Conservation (phyloP, 495 filamentous ascomycete genomes). For the Staphylotrichum longicolle region DNA sequence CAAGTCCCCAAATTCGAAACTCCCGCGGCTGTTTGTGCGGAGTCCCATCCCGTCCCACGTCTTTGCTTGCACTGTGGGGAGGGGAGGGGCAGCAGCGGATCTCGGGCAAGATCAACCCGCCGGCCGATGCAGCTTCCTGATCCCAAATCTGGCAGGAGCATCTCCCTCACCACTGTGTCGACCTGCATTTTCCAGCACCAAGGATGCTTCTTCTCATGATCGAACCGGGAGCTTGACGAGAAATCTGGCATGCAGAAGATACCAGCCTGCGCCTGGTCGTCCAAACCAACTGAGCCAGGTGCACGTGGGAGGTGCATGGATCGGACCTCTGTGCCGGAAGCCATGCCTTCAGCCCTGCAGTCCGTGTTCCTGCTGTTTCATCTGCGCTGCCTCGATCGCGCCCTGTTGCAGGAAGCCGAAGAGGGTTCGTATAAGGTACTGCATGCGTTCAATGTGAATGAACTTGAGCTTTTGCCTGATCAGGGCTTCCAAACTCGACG, state of each 20-base stretch:
- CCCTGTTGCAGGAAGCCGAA: slow-evolving; percentile 6
- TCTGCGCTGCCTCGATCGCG: slow-evolving; percentile 3
- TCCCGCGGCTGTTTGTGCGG: no score
- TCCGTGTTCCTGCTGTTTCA: slow-evolving; percentile 8
- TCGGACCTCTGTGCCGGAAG: not conserved
- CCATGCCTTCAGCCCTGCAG: slow-evolving; percentile 12
- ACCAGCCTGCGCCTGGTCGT: not conserved
- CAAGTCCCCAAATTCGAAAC: not conserved
- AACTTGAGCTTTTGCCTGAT: no score
- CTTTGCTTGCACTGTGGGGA: slow-evolving; percentile 4
- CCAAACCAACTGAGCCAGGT: not conserved
- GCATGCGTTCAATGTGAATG: no score
- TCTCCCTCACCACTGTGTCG: no score
- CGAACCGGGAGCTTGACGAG: not conserved
- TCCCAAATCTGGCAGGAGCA: not conserved
- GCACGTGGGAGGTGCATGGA: slow-evolving; percentile 8
- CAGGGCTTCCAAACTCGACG: no score
- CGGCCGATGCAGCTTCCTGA: not conserved
- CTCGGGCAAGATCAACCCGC: slow-evolving; percentile 12
- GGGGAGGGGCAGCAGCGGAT: not conserved
- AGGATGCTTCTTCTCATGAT: no score
- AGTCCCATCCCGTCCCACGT: not conserved
- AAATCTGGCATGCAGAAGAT: not conserved
- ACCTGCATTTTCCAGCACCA: no score
- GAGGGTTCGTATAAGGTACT: no score